Conservation (phyloP, 768 basidiomycete species). For the Mycena maculata region DNA sequence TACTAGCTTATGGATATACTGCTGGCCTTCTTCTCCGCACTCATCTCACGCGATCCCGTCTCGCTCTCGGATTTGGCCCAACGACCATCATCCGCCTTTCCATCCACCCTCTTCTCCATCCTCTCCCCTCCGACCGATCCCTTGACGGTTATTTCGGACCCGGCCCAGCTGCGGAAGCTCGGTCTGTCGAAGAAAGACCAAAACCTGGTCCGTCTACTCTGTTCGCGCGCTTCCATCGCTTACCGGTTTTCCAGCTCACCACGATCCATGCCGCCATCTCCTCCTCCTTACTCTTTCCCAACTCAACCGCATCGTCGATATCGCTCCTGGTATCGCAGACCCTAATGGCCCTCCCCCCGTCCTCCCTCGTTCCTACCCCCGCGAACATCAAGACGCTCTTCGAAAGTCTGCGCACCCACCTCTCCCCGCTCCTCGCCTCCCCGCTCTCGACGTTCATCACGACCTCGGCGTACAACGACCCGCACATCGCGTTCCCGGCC, state of each 20-base stretch:
- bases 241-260: slow-evolving; percentile 46
- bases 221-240: neutral
- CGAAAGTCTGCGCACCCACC: slow-evolving; percentile 35
- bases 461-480: slow-evolving; percentile 33
- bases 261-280: slow-evolving; percentile 50
- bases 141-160: slow-evolving; percentile 56
- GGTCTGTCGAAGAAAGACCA: slow-evolving; percentile 72
- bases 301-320: slow-evolving; percentile 58
- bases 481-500: slow-evolving; percentile 54
- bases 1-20: slow-evolving; percentile 72
- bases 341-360: slow-evolving; percentile 61
- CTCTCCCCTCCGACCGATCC: slow-evolving; percentile 59
- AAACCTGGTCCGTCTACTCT: slow-evolving; percentile 55
- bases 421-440: slow-evolving; percentile 48
- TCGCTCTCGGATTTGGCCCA: slow-evolving; percentile 67
- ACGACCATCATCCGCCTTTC: slow-evolving; percentile 36
- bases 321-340: slow-evolving; percentile 64
- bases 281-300: slow-evolving; percentile 49
- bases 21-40: slow-evolving; percentile 68
- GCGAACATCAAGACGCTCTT: slow-evolving; percentile 29
- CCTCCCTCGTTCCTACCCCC: slow-evolving; percentile 46
- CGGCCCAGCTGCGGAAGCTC: slow-evolving; percentile 59
- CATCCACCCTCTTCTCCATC: slow-evolving; percentile 55
- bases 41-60: slow-evolving; percentile 69
- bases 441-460: slow-evolving; percentile 29